phyloP scores from a whole-genome alignment of 139 green algal genomes.

The Mesotaenium endlicherianum region DNA sequence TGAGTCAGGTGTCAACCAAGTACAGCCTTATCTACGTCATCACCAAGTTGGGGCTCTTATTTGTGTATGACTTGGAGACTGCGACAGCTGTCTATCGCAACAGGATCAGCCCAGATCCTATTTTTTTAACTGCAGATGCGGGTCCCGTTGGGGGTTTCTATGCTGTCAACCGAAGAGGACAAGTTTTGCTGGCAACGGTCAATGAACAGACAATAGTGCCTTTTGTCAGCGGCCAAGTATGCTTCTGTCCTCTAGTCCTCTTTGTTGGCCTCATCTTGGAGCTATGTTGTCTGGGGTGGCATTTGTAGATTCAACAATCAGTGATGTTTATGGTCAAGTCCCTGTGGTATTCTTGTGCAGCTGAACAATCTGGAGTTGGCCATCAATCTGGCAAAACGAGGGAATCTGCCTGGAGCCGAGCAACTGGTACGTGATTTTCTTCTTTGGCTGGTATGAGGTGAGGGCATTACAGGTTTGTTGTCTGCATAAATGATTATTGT shows the following conservation, averaged over 20 bases:
- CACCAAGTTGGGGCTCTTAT: conserved; percentile 97
- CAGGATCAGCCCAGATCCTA: conserved; percentile 89
- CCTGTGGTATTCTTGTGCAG: too few relatives aligned
- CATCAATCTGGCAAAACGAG: conserved; percentile 83
- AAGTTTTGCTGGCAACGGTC: conserved; percentile 88
- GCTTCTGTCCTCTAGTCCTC: not conserved
- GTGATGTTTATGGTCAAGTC: too few relatives aligned
- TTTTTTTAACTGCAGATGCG: conserved; percentile 86
- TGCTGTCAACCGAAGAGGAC: conserved; percentile 85
- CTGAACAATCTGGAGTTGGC: conserved; percentile 96
- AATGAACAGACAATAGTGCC: conserved; percentile 91
- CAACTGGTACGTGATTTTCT: conserved; percentile 64
- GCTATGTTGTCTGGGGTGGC: too few relatives aligned
- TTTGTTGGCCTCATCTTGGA: not conserved
- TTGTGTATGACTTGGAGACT: conserved; percentile 98
- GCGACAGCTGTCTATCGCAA: conserved; percentile 95
- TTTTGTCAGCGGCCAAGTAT: conserved; percentile 77
- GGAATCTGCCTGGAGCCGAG: conserved; percentile 94
- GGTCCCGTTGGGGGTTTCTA: conserved; percentile 81
- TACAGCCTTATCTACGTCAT: conserved; percentile 93
- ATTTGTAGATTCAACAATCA: too few relatives aligned
- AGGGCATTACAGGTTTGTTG: too few relatives aligned
- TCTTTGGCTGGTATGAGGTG: too few relatives aligned
- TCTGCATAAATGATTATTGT: too few relatives aligned
- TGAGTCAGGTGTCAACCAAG: conserved; percentile 62